Evolutionary conservation across 805 yeast genomes (phyloP).

Genomic region (Saturnispora halmiae): DNA sequence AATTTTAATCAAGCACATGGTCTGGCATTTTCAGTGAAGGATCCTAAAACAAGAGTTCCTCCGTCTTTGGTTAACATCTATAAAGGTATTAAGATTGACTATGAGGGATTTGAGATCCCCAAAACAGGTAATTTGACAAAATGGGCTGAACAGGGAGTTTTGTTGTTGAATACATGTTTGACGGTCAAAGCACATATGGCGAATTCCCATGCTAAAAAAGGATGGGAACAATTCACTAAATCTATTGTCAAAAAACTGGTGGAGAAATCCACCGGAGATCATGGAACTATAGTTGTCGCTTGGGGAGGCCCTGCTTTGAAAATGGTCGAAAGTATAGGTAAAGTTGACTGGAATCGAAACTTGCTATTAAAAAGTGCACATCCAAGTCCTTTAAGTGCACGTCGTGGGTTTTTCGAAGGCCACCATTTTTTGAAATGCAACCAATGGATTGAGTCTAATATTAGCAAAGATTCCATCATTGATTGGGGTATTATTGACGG

Average conservation of each 20-base stretch:
- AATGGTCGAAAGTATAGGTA: constrained; percentile 25
- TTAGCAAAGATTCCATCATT: constrained; percentile 23
- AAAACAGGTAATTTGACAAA: constrained; percentile 57
- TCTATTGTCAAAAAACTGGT: constrained; percentile 50
- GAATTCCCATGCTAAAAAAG: constrained; percentile 79
- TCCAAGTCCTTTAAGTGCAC: constrained; percentile 92
- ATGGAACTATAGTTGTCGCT: constrained; percentile 67
- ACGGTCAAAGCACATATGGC: constrained; percentile 93
- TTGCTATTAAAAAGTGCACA: constrained; percentile 68
- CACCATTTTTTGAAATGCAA: constrained; percentile 69
- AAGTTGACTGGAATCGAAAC: constrained; percentile 29
- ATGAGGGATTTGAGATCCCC: constrained; percentile 60
- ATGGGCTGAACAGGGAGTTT: constrained; percentile 86
- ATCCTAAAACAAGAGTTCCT: constrained; percentile 75
- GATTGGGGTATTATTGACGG: constrained; percentile 21
- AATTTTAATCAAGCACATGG: constrained; percentile 93
- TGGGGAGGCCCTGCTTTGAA: constrained; percentile 41
- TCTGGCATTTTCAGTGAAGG: constrained; percentile 81
- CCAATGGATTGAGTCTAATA: constrained; percentile 53
- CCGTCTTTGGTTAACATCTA: constrained; percentile 83
- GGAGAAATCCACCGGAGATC: constrained; percentile 34
- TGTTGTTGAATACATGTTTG: constrained; percentile 76
- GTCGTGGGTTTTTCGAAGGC: constrained; percentile 74
- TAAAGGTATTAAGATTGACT: constrained; percentile 60
- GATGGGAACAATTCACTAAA: constrained; percentile 90